phyloP scores from a whole-genome alignment of 257 asterid species.

The Cinchona pubescens region DNA sequence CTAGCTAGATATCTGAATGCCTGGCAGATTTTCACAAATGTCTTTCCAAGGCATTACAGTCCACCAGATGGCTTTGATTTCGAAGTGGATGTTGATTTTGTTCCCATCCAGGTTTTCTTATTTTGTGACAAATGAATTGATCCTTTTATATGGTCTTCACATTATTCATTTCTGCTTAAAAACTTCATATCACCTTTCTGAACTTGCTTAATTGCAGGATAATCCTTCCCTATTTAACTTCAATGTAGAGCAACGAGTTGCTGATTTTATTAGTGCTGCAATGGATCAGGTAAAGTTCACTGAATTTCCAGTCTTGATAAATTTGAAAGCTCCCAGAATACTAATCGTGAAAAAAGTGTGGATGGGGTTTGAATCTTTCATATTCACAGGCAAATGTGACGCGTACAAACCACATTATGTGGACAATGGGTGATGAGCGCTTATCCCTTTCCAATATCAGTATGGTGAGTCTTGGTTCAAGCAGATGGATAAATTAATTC shows the following conservation, averaged over 20 bases:
- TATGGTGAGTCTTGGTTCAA: conserved; percentile 92
- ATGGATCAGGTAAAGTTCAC: conserved; percentile 51
- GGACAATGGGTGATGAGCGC: conserved; percentile 98
- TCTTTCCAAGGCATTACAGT: conserved; percentile 77
- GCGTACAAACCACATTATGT: conserved; percentile 79
- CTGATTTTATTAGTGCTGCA: conserved; percentile 69
- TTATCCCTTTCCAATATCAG: conserved; percentile 71
- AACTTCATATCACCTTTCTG: neutral
- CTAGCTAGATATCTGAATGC: conserved; percentile 16
- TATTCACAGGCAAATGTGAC: conserved; percentile 74
- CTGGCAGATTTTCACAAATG: conserved; percentile 72
- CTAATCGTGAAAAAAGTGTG: neutral
- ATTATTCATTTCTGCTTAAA: neutral
- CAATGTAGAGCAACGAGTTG: conserved; percentile 62
- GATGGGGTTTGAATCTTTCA: neutral
- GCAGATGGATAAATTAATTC: conserved; percentile 89
- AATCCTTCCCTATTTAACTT: conserved; percentile 63
- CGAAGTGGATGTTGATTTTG: conserved; percentile 46
- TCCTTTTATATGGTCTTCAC: neutral
- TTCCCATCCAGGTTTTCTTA: conserved; percentile 68
- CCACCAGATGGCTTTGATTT: conserved; percentile 75
- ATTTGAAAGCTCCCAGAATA: neutral
- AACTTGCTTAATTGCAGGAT: conserved; percentile 52
- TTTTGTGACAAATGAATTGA: conserved; percentile 11
- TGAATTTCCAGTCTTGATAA: neutral